Evolutionary conservation across 177 flowering plant genomes (phyloP).

Genomic region (Vitis hybrid): DNA sequence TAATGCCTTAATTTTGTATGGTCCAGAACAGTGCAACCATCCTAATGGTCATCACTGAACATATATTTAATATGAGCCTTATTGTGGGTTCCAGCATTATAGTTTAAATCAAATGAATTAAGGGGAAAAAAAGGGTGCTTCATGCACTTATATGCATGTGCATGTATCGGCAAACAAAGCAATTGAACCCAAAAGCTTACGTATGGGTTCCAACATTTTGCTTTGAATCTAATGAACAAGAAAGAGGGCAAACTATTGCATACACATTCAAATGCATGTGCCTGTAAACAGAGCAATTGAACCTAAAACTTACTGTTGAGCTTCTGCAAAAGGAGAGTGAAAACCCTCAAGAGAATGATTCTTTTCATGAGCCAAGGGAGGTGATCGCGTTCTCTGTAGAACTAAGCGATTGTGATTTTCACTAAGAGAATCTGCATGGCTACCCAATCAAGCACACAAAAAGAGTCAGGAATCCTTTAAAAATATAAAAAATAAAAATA

Average conservation of each 20-base stretch:
- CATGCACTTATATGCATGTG: too few relatives aligned
- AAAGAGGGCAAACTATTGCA: neutral
- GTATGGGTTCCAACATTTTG: neutral
- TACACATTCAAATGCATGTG: too few relatives aligned
- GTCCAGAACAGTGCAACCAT: neutral
- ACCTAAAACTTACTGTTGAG: slow-evolving; percentile 15
- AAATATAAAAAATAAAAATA: neutral
- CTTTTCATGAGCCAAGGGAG: slow-evolving; percentile 16
- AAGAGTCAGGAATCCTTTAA: neutral
- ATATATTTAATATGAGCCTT: neutral
- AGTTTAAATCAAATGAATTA: neutral
- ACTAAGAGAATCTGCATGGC: slow-evolving; percentile 8
- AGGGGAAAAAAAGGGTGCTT: neutral
- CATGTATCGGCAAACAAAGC: too few relatives aligned
- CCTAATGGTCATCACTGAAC: neutral
- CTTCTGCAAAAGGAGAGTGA: slow-evolving; percentile 18
- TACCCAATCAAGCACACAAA: slow-evolving; percentile 4
- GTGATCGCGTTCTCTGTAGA: slow-evolving; percentile 21
- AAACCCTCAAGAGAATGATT: slow-evolving; percentile 9
- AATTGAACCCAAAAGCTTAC: neutral
- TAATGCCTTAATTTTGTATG: too few relatives aligned
- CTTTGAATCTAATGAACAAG: neutral
- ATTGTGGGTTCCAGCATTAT: neutral
- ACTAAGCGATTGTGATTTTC: slow-evolving; percentile 5
- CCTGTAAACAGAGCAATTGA: neutral